Base-by-base conservation (phyloP, 1,139 yeast genomes). In the Yamadazyma sp. region DNA sequence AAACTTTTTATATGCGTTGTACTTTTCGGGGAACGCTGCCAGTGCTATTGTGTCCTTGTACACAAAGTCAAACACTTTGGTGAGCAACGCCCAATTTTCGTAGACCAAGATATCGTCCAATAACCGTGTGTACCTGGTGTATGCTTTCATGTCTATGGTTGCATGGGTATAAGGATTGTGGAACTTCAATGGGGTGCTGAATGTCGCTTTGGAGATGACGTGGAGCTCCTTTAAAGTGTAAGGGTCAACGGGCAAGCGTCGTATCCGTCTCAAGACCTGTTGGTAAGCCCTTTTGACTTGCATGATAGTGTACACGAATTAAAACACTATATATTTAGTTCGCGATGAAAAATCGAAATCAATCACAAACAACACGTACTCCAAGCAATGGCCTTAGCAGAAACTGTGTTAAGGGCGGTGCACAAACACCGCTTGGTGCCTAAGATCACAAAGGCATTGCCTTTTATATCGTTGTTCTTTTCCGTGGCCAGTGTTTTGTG, bases 401-500 rank as follows among this genome's bases (percentile, higher is more conserved):
- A 79, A 50, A 68, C 75, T 9, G 45, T 79, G 4, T 71, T 79
- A 39, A 64, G 83, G 42, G 64, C 66, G 38, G 62, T 83, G 25
- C 73, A 80, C 46, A 78, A 77, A 50, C 64, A 74, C 40, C 87
- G 87, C 7, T 56, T 83, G 22, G 58, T 83, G 23, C 83, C 86
- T 41, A 78, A 75, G 55, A 50, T 81, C n/a, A 64, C 81, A 28
- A 63, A 63, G 43, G 56, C 65, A 9, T 64, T 91, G 37, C 95
- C 96, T 3, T 50, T 66, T 32, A 44, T 88, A 1, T 83, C 96
- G 1, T 45, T 81, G n/a, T 41, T 83, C 3, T 63, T 84, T 24
- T 77, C 85, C 0, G 12, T 86, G 1, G 59, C 75, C 15, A 88
- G 95, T 29, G 53, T 86, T 3, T 62, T 66, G 0, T 84, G 95